Evolutionary conservation across 1,139 yeast species (phyloP), one percentile per base, ranked within the genome.

Genomic region (Entelexis paramagnoliae): DNA sequence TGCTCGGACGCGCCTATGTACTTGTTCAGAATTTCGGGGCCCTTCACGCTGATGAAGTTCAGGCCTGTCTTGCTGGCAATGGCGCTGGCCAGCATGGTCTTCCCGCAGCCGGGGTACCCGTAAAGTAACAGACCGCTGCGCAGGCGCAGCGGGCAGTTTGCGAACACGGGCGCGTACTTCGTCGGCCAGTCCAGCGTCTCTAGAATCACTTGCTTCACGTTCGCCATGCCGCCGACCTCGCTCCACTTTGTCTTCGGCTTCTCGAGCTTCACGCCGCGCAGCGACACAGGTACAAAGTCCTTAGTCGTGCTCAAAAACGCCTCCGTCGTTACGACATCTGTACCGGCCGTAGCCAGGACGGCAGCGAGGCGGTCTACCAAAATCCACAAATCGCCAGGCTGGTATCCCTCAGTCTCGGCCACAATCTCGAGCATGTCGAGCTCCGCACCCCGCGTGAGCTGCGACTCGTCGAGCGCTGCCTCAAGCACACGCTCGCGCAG

Each of bases 121-220:
- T 89, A 91, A 17, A 91, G 74, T 50, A 91, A 71, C 34, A 91
- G 78, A 51, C 98, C 98, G 0, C 96, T 87, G 62, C 97, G 74
- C 51, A 89, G 71, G 53, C 97, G 71, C 50, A 91, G 70, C 0
- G 97, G 96, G 63, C 95, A 86, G 59, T 79, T 80, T 19, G 84
- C 82, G 66, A 91, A 91, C 29, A 91, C 86, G 3, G 97, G 96
- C 0, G 96, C 95, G 64, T 89, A 91, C 62, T 82, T 84, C 0
- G 96, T 87, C 1, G 98, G 98, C 97, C 97, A 89, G 64, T 91
- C 97, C 38, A 91, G 68, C 0, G 97, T 91, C 64, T 91, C 97
- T 48, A 88, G 67, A 24, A 91, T 68, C 0, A 86, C 72, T 11
- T 75, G 73, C 62, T 89, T 91, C 2, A 95, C 94, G 19, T 80